A percentile compares a stretch with the other conserved stretches of the same genome.
Evolutionary conservation across 805 yeast genomes (phyloP).

Genomic region (Candida quercuum): DNA sequence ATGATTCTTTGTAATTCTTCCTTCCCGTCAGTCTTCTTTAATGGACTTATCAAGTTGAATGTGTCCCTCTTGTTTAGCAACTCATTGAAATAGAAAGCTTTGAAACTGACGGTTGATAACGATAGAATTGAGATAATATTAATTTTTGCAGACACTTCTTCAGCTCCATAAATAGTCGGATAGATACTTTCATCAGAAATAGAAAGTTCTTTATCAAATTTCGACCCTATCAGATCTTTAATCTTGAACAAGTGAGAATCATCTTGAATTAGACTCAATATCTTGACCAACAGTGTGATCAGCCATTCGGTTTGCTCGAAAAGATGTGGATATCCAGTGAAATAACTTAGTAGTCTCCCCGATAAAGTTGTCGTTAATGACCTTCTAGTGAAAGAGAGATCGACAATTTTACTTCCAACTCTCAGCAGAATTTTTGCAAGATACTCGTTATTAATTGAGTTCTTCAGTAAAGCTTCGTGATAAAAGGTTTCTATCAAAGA

Average conservation of each 20-base stretch:
- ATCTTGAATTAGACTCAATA: constrained; percentile 47
- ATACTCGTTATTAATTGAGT: constrained; percentile 27
- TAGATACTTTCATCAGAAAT: constrained; percentile 39
- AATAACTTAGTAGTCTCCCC: constrained; percentile 38
- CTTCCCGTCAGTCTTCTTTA: constrained; percentile 55
- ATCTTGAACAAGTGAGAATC: constrained; percentile 51
- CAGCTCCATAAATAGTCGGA: constrained; percentile 44
- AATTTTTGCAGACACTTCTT: constrained; percentile 51
- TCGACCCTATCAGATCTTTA: constrained; percentile 49
- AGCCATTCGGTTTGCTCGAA: constrained; percentile 48
- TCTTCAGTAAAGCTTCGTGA: constrained; percentile 33
- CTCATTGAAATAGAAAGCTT: constrained; percentile 17
- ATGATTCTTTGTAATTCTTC: constrained; percentile 66
- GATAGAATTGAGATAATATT: constrained; percentile 43
- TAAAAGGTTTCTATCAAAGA: constrained; percentile 47
- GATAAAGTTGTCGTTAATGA: constrained; percentile 60
- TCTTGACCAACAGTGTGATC: constrained; percentile 38
- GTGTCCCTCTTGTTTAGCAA: constrained; percentile 24
- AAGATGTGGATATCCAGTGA: constrained; percentile 23
- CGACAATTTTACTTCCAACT: constrained; percentile 40
- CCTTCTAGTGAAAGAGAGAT: constrained; percentile 56
- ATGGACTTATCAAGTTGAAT: constrained; percentile 42
- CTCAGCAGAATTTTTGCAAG: constrained; percentile 20
- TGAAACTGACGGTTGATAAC: constrained; percentile 20
- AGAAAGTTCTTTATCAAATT: constrained; percentile 43